Evolutionary conservation across 257 asterid genomes (phyloP).

Genomic region (Plantago elongata): DNA sequence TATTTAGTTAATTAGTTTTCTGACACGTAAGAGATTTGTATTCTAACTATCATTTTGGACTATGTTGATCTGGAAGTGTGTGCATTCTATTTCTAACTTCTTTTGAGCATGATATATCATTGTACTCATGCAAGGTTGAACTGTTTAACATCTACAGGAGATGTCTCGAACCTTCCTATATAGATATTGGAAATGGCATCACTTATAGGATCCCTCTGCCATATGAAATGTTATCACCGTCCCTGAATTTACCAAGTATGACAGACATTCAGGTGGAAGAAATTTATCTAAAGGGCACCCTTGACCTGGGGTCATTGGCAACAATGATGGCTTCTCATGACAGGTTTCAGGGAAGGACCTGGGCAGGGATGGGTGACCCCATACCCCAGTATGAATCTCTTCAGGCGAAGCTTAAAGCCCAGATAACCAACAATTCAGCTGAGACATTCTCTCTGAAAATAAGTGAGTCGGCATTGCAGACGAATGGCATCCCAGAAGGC

Average conservation of each 20-base stretch:
- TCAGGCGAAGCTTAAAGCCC: slow-evolving; percentile 73
- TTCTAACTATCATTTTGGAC: not conserved
- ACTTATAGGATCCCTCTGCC: slow-evolving; percentile 88
- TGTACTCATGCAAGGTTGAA: slow-evolving; percentile 18
- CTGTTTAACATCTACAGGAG: slow-evolving; percentile 45
- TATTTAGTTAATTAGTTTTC: too few relatives aligned
- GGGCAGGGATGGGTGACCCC: slow-evolving; percentile 66
- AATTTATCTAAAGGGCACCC: slow-evolving; percentile 92
- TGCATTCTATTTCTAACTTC: slow-evolving; percentile 18
- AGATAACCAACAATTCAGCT: slow-evolving; percentile 37
- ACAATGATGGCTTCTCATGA: slow-evolving; percentile 87
- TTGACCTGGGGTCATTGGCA: slow-evolving; percentile 91
- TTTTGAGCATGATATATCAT: slow-evolving; percentile 7
- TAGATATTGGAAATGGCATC: slow-evolving; percentile 93
- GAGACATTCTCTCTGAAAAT: slow-evolving; percentile 66
- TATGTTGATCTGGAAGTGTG: not conserved
- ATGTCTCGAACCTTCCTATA: slow-evolving; percentile 71
- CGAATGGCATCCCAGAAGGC: slow-evolving; percentile 90
- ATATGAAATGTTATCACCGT: slow-evolving; percentile 67
- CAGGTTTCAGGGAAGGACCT: slow-evolving; percentile 49
- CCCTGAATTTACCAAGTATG: slow-evolving; percentile 67
- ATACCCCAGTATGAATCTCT: slow-evolving; percentile 80
- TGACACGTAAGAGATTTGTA: too few relatives aligned
- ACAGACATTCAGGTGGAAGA: slow-evolving; percentile 85
- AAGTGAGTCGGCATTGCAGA: slow-evolving; percentile 65